phyloP scores from a whole-genome alignment of 1,284 basidiomycete species.

The Boletus semigastroideus region DNA sequence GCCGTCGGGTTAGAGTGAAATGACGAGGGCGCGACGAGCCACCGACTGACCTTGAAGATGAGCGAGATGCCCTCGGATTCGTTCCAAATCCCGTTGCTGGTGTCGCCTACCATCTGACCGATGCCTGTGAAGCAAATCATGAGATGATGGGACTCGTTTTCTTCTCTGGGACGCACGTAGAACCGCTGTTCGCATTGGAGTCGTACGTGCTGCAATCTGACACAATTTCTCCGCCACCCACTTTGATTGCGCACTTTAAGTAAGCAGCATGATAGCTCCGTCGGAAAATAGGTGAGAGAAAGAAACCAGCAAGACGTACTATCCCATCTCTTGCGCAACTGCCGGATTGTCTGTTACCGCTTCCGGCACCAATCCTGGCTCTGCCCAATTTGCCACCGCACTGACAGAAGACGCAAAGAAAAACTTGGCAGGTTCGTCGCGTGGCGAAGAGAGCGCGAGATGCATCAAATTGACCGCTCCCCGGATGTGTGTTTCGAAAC shows the following conservation, averaged over 20 bases:
- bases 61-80: slow-evolving; percentile 51
- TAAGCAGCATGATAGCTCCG: no score
- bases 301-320: slow-evolving; percentile 39
- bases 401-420: slow-evolving; percentile 61
- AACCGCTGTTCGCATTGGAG: slow-evolving; percentile 38
- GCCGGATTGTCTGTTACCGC: slow-evolving; percentile 37
- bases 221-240: slow-evolving; percentile 64
- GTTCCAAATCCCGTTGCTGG: slow-evolving; percentile 56
- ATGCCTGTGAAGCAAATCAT: slow-evolving; percentile 33
- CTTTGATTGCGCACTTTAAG: slow-evolving; percentile 38
- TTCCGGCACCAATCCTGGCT: slow-evolving; percentile 36
- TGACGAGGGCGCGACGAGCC: slow-evolving; percentile 2
- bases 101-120: slow-evolving; percentile 55
- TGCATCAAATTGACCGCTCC: slow-evolving; percentile 56
- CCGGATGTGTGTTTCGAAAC: slow-evolving; percentile 46
- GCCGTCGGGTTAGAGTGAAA: slow-evolving; percentile 24
- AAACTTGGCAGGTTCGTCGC: slow-evolving; percentile 40
- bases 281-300: no score
- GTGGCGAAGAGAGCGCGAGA: slow-evolving; percentile 45
- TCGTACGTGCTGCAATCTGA: slow-evolving; percentile 37
- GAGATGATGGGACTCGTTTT: neutral
- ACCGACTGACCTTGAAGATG: slow-evolving; percentile 26
- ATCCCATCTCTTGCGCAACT: slow-evolving; percentile 49
- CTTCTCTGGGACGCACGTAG: slow-evolving; percentile 26
- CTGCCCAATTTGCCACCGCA: slow-evolving; percentile 33